These are phyloP conservation scores for Hydnomerulius pinastri DNA, from an alignment of 768 basidiomycete species.

Conservation along the genomic window DNA sequence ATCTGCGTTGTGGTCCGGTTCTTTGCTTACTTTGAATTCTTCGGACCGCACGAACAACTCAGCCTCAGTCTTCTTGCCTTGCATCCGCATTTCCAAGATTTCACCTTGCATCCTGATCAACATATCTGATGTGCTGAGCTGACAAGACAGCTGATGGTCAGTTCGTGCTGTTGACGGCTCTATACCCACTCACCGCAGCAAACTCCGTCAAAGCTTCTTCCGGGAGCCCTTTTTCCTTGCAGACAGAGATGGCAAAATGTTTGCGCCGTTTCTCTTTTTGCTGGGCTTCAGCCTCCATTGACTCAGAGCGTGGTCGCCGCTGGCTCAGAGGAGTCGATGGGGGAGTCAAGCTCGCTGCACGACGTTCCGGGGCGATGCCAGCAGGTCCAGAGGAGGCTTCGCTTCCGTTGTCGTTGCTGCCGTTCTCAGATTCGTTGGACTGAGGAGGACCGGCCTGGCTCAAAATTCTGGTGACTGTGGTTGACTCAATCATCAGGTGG, in stretches of 20 bases:
- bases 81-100: background rate
- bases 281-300: background rate
- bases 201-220: constrained; percentile 1
- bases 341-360: background rate
- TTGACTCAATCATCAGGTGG: background rate
- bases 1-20: background rate
- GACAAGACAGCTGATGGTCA: too few relatives aligned
- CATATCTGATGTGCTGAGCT: background rate
- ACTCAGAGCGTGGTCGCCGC: background rate
- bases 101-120: background rate
- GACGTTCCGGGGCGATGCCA: background rate
- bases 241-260: background rate
- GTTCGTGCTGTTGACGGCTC: background rate
- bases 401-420: background rate
- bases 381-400: background rate
- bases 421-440: too few relatives aligned
- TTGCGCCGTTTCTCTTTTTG: background rate
- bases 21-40: background rate
- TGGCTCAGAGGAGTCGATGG: background rate
- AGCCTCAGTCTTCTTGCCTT: background rate
- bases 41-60: background rate
- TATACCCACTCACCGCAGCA: constrained; percentile 18
- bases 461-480: background rate
- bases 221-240: background rate
- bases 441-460: too few relatives aligned